Evolutionary conservation across 192 early-diverging fungal species (phyloP).

Genomic region (Mortierella hygrophila): DNA sequence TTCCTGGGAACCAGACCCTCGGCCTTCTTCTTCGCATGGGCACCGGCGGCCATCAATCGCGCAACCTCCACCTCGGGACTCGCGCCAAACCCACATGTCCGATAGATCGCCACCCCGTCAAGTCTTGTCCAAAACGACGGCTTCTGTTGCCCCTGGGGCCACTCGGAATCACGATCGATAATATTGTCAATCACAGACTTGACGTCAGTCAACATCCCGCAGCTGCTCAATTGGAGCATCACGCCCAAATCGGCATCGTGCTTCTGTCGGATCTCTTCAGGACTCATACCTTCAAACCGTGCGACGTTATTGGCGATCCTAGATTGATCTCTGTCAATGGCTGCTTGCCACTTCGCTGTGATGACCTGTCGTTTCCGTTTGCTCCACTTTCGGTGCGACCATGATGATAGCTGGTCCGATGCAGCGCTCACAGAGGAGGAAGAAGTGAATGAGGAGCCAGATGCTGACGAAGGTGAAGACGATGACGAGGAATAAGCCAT

Average conservation of each 20-base stretch:
- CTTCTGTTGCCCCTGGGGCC: background rate
- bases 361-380: background rate
- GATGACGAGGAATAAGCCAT: background rate
- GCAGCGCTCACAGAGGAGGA: background rate
- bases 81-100: background rate
- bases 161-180: background rate
- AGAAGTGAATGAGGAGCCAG: background rate
- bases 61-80: background rate
- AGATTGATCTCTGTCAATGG: background rate
- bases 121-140: background rate
- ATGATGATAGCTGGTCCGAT: background rate
- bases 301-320: background rate
- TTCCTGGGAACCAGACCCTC: background rate
- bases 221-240: background rate
- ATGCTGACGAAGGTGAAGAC: background rate
- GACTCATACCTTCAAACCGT: background rate
- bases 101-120: background rate
- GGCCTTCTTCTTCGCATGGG: background rate
- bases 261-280: background rate
- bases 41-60: background rate
- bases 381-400: background rate
- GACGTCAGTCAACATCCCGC: background rate
- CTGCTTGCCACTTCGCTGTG: background rate
- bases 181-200: background rate
- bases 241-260: background rate